Evolutionary conservation across 176 grass and related monocot species (phyloP), one percentile per base, ranked within the genome.

Genomic region (Poa pratensis): DNA sequence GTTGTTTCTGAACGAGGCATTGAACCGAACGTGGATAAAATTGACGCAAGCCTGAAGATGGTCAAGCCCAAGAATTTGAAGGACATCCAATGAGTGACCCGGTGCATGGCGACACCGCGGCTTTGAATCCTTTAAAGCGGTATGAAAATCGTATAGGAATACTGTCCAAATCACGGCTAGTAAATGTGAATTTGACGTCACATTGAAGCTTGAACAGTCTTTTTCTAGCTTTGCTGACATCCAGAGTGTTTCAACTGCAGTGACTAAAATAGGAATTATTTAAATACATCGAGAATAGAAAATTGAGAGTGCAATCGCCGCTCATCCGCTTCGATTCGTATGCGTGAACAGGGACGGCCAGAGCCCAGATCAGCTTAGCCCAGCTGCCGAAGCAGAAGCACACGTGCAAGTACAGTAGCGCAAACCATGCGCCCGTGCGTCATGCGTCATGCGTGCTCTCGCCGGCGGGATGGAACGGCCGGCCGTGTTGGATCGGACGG

Each of bases 341-440:
- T 53, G 9, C 22, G 7, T 58, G 53, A 34, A 79, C 55, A 27
- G 51, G 15, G 19, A 35, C 3, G 42, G 23, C 35, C 19, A 49
- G 22, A 82, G 3, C 35, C 43, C 70, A 9, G 24, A 37, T 37
- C 35, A 46, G 58, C 34, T 42, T 1, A 69, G 58, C 69, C 43
- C 70, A 9, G 24, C 15, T 10, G 46, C 49, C 82, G 11, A 59
- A n/a, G 28, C 87, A 42, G 20, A 68, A 17, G n/a, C 82, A 19
- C 70, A 85, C 87, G 87, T 89, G 82, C 76, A 11, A 18, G 23
- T 10, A 26, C 23, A 51, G 62, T 32, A 51, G 62, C 28, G 14
- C 27, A 65, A 65, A 53, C 61, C 78, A 45, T 15, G 24, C 43
- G n/a, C n/a, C 40, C n/a, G 70, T 45, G 69, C 63, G 9, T 46